Base-by-base conservation (phyloP, 768 basidiomycete species). In the Leucocoprinus sp. region DNA sequence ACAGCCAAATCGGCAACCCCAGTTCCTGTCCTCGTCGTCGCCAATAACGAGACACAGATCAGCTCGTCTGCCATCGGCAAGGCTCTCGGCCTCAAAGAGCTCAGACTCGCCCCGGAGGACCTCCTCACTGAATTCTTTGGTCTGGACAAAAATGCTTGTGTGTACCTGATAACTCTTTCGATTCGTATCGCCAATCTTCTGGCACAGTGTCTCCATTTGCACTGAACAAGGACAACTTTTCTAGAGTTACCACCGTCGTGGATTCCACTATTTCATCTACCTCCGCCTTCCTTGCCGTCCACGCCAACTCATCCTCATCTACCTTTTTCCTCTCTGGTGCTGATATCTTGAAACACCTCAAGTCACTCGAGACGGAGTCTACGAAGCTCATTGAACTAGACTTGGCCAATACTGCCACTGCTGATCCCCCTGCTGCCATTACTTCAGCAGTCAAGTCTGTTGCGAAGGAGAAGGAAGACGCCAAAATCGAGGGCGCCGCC, bases 1-100 rank as follows among this genome's bases (percentile, higher is more conserved):
- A 91, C 92, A 2, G 84, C 92, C n/a, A 96, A 96, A 63, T 75
- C 78, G 0, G 88, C 86, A 5, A 78, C 75, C 23, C 80, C 90
- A 1, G 74, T 90, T 42, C 93, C 92, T 6, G 80, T 97, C 48
- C 74, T 97, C 52, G 82, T 93, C 49, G 75, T 97, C 61, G 88
- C 89, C 8, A 72, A 79, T 56, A 91, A 95, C 57, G 71, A 75
- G 21, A 88, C 88, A n/a, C 86, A 93, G 57, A 86, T 84, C 6
- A 82, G 75, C 60, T 84, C 89, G 2, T 74, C 70, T 3, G 75
- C 80, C 9, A 74, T 96, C 51, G 86, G 76, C 26, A 92, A 88
- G 65, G 80, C 77, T 60, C 71, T 90, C 43, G 80, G 77, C 60
- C 58, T 93, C 63, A 96, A 95, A 68, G 93, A 97, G 47, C 69